Percentiles rank a stretch among this genome's conserved stretches.
Evolutionary conservation across 139 green algal genomes (phyloP).

Genomic region (Tetradesmus obliquus): DNA sequence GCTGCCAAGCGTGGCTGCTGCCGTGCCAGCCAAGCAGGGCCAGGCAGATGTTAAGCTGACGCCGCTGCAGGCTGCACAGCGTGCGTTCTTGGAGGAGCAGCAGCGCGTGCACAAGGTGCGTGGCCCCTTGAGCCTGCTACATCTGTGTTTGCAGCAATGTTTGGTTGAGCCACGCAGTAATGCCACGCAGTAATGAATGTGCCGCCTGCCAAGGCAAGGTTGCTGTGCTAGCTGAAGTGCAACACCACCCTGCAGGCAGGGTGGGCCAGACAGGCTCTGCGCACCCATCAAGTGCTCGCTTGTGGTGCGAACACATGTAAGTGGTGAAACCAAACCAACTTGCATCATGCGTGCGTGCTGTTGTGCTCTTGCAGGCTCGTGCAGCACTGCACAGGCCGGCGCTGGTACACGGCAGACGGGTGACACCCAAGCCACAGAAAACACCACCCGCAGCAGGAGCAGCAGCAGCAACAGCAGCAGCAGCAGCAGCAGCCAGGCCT

Average conservation of each 20-base stretch:
- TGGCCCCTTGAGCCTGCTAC: background rate
- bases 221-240: no score
- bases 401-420: background rate
- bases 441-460: background rate
- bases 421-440: background rate
- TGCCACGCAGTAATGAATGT: no score
- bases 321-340: no score
- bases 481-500: background rate
- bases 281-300: no score
- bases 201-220: no score
- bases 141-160: background rate
- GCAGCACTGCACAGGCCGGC: background rate
- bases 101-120: slow-evolving; percentile 13
- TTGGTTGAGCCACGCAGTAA: no score
- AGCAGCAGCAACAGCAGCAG: slow-evolving; percentile 5
- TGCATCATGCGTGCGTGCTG: no score
- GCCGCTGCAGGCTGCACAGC: slow-evolving; percentile 8
- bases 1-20: background rate
- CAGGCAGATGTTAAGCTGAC: background rate
- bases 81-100: slow-evolving; percentile 11
- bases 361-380: background rate
- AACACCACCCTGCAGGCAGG: no score
- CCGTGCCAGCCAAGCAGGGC: background rate
- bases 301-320: no score
- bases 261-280: no score